Evolutionary conservation across 2,329 filamentous ascomycete genomes (phyloP), one percentile per base, ranked within the genome.

Genomic region (Colletotrichum caudatum): DNA sequence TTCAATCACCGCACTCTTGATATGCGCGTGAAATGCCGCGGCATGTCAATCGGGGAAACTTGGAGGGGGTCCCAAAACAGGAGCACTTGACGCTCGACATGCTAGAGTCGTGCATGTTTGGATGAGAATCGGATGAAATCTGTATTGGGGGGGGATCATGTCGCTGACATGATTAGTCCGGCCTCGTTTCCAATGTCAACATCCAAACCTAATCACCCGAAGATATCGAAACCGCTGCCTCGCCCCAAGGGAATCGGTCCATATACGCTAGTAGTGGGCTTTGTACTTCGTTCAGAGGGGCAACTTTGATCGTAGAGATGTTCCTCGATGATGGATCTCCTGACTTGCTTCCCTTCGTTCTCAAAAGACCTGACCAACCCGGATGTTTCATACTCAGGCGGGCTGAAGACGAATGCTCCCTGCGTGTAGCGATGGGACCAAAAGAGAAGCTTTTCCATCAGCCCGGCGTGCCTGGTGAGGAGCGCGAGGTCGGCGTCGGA

Each of bases 371-470:
- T 29, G 26, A 3, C 26, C 26, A 2, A 3, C 26, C 26, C 2
- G 3, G 26, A 29, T 29, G 26, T 29, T 2, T 2, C 26, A 29
- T n/a, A n/a, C n/a, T n/a, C n/a, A n/a, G n/a, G n/a, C n/a, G n/a
- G n/a, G n/a, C 4, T n/a, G 18, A 20, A 5, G 8, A 5, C 0
- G 5, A n/a, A 3, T 1, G 7, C 18, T 20, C 3, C 2, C n/a
- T n/a, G 6, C 18, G 2, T 46, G 7, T 51, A 51, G 3, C 3
- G 2, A 11, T 4, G 1, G 16, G 41, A 46, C 41, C 41, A 60
- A 9, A 11, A 2, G 2, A 35, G 16, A 41, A 46, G 23, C 18
- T 16, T 35, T 3, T 12, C 1, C 9, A 26, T 16, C 23, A 60
- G 26, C 11, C n/a, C 1, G 4, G 5, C 2, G 8, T n/a, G 8